These are phyloP conservation scores for Strobilomyces dryophilus DNA, from an alignment of 768 basidiomycete species.

Conservation along the genomic window DNA sequence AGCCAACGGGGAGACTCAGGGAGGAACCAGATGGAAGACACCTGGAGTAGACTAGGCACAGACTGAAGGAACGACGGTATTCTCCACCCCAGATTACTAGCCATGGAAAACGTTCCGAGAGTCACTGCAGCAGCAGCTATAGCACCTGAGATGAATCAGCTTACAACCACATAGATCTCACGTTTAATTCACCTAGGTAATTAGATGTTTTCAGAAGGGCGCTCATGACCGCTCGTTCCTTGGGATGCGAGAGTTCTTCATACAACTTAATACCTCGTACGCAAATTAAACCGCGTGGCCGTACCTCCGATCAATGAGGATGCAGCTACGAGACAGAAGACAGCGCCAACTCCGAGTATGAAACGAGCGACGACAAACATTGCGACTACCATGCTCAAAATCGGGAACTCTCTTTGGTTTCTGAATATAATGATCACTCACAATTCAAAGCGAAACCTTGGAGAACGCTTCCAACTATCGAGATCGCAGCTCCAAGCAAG, in stretches of 20 bases:
- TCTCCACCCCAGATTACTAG: slow-evolving; percentile 59
- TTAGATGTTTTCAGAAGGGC: not conserved
- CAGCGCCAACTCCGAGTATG: slow-evolving; percentile 11
- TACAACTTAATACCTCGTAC: not conserved
- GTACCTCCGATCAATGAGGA: slow-evolving; percentile 20
- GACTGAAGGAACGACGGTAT: slow-evolving; percentile 58
- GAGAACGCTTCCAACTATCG: not conserved
- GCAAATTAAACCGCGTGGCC: not conserved
- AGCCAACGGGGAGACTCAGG: slow-evolving; percentile 60
- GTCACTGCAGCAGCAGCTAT: slow-evolving; percentile 46
- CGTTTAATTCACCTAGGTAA: not conserved
- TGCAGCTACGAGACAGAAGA: slow-evolving; percentile 14
- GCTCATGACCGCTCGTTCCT: slow-evolving; percentile 5
- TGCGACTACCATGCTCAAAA: not conserved
- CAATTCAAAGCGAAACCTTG: not conserved
- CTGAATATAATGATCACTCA: not conserved
- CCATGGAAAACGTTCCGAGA: slow-evolving; percentile 60
- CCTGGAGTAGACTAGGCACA: slow-evolving; percentile 48
- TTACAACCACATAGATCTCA: no score
- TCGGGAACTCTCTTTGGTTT: not conserved
- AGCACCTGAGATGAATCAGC: slow-evolving; percentile 7
- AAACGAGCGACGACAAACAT: slow-evolving; percentile 15
- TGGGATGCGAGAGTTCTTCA: slow-evolving; percentile 15
- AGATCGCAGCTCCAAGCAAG: not conserved
- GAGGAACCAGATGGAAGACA: slow-evolving; percentile 52